A percentile compares a stretch with the other conserved stretches of the same genome.
Conservation (phyloP, 2,329 filamentous ascomycete species). For the Diaporthe ampelina region DNA sequence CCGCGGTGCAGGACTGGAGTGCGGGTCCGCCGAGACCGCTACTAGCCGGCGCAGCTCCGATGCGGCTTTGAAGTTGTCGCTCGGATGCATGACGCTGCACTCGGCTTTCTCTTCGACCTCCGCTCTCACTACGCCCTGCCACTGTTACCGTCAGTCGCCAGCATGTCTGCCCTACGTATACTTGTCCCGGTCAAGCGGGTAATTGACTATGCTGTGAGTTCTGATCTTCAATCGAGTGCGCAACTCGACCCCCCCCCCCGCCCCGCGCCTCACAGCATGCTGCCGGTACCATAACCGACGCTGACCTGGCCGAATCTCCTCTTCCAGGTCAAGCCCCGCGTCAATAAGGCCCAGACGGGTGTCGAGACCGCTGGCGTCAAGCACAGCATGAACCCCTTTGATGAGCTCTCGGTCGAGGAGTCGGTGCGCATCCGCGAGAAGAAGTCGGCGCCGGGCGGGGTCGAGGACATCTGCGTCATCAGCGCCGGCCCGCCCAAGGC, state of each 20-base stretch:
- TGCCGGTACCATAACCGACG: background rate
- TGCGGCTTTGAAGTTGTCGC: slow-evolving; percentile 28
- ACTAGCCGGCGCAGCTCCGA: slow-evolving; percentile 54
- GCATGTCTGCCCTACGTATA: slow-evolving; percentile 78
- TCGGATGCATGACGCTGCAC: slow-evolving; percentile 22
- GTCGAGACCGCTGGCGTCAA: slow-evolving; percentile 95
- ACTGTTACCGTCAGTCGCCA: slow-evolving; percentile 45
- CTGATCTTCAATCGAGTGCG: background rate
- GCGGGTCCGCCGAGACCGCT: slow-evolving; percentile 37
- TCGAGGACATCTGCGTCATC: slow-evolving; percentile 93
- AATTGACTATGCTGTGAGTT: slow-evolving; percentile 85
- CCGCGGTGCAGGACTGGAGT: background rate
- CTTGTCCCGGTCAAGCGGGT: slow-evolving; percentile 87
- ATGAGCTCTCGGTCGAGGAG: slow-evolving; percentile 98
- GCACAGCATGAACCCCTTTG: slow-evolving; percentile 99
- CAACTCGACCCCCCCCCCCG: no score
- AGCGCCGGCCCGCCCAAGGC: slow-evolving; percentile 90
- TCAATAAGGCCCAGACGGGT: slow-evolving; percentile 82
- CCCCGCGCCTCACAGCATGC: background rate
- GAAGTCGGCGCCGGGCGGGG: slow-evolving; percentile 77
- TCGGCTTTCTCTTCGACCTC: slow-evolving; percentile 37
- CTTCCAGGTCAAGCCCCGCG: slow-evolving; percentile 74
- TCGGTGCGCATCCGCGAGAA: slow-evolving; percentile 94
- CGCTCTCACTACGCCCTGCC: slow-evolving; percentile 41
- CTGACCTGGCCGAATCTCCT: slow-evolving; percentile 26